Evolutionary conservation across 495 filamentous ascomycete genomes (phyloP), one percentile per base, ranked within the genome.

Genomic region (Aspergillus baeticus): DNA sequence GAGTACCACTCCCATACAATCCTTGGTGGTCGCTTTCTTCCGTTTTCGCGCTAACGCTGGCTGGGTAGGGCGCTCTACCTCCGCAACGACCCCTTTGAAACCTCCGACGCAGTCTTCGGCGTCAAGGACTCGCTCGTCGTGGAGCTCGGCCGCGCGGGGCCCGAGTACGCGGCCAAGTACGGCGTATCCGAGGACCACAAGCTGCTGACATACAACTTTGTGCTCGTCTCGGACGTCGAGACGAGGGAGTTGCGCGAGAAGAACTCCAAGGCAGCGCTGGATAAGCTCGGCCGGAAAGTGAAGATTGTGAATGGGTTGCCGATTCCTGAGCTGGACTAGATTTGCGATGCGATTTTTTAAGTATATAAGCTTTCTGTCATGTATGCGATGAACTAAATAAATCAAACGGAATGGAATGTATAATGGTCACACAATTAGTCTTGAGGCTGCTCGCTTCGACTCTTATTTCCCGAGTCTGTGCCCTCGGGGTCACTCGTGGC

Each of bases 91-190:
- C 90, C 89, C 1, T 96, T 96, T 65, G 92, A 94, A 71, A 91
- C 85, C 2, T 91, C 89, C 0, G 92, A 98, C 65, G 89, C 91
- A 0, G 92, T 96, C 36, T 96, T 96, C 59, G 92, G 93, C 18
- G 92, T 96, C 46, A 96, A 98, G 69, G 77, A 90, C 65, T 89
- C 87, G 7, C 76, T 96, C 8, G 75, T 93, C 17, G 79, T 96
- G 13, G 88, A 92, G 50, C 74, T 92, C 8, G 80, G 76, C 7
- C 83, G 79, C 31, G 87, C 86, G 6, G 81, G 84, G 35, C 74
- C 80, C 3, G 82, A 81, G 47, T 74, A 84, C 29, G 81, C 84
- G 10, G 70, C 78, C 55, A 76, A 85, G 61, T 84, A 88, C 57
- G 75, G 68, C 15, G 77, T 87, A 7, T 55, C 72, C 14, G 73